These are phyloP conservation scores for Solanum hybrid DNA, from an alignment of 305 asterid species.

Conservation along the genomic window DNA sequence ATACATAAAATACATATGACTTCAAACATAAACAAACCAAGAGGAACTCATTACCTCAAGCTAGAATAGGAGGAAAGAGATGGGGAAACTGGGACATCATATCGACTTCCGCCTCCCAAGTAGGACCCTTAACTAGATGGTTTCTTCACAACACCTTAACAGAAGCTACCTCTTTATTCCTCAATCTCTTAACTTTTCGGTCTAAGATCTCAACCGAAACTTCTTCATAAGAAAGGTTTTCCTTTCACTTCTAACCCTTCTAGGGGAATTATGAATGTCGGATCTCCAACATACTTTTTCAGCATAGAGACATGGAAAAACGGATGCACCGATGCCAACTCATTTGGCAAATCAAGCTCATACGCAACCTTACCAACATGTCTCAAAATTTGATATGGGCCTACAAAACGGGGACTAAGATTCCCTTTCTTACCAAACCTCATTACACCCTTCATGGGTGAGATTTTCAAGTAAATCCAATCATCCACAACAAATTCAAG, in stretches of 20 bases:
- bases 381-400: not conserved
- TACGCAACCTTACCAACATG: not conserved
- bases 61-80: not conserved
- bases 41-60: not conserved
- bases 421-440: not conserved
- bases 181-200: not conserved
- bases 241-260: not conserved
- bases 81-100: not conserved
- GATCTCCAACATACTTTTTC: not conserved
- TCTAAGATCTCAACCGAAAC: not conserved
- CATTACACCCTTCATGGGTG: not conserved
- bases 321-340: not conserved
- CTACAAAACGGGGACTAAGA: not conserved
- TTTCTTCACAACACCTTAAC: not conserved
- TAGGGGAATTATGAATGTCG: not conserved
- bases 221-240: not conserved
- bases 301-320: not conserved
- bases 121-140: not conserved
- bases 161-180: not conserved
- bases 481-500: not conserved
- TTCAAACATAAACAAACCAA: not conserved
- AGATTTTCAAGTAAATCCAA: not conserved
- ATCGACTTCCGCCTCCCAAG: not conserved
- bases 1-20: not conserved
- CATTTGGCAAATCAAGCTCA: not conserved